Evolutionary conservation across 2,329 filamentous ascomycete genomes (phyloP), one percentile per base, ranked within the genome.

Genomic region (Epichloe gansuensis): DNA sequence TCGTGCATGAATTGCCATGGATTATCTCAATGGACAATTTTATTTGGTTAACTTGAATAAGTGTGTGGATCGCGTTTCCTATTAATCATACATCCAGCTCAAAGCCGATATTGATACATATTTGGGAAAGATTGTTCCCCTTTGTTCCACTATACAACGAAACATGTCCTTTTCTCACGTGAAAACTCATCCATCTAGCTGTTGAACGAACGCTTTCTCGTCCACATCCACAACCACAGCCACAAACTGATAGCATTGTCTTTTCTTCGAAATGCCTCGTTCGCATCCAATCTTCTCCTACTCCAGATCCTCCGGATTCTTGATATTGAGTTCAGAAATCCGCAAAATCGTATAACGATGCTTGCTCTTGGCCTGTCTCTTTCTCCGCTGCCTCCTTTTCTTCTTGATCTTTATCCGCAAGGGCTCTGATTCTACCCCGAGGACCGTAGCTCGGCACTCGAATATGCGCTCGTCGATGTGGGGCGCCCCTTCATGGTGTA

Each of bases 391-490:
- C 63, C 81, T 86, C 74, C 82, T 72, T 79, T 90, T 91, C 61
- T 80, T 91, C 79, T 91, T 91, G 71, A 87, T 75, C 73, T 88
- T 88, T 60, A 83, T 73, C 54, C 87, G 75, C 72, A 91, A 67
- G 37, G 88, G 87, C 72, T 91, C 87, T 53, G 81, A 80, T 72
- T 97, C 93, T 6, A 86, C 81, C 5, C 90, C 91, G 57, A 93
- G 77, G 28, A 98, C 90, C 37, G 84, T 81, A 15, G 91, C 88
- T 54, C 90, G 80, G 69, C 90, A 95, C 65, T 88, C 85, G 62
- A 90, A 97, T 54, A 95, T 69, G 51, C 82, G 72, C 68, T 91
- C 85, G 66, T 96, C 90, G 56, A 97, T 72, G 65, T 86, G 91
- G n/a, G 86, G 82, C 4, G 78, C 72, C 5, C 88, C 68, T 90